Conservation (phyloP, 768 basidiomycete genomes). For the Lentinus brumalis region DNA sequence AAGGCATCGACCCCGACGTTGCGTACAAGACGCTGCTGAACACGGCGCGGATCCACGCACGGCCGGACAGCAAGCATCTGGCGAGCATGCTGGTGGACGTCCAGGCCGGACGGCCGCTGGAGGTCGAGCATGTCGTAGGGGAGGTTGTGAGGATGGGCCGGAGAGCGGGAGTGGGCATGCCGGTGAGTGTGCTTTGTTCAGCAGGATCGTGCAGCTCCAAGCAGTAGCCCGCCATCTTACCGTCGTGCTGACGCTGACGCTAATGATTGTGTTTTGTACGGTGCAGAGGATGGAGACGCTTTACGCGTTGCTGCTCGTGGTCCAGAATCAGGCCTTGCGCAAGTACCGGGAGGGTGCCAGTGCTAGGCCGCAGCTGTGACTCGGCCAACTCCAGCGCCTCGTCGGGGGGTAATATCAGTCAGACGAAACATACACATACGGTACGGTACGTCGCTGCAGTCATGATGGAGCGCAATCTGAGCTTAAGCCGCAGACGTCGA, state of each 20-base stretch:
- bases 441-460: too few species aligned
- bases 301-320: slow-evolving; percentile 59
- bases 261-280: neutral
- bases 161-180: slow-evolving; percentile 45
- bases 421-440: too few species aligned
- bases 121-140: slow-evolving; percentile 68
- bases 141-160: slow-evolving; percentile 58
- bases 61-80: slow-evolving; percentile 47
- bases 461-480: too few species aligned
- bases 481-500: too few species aligned
- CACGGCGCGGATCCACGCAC: slow-evolving; percentile 41
- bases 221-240: too few species aligned
- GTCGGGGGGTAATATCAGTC: too few species aligned
- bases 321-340: slow-evolving; percentile 61
- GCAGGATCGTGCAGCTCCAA: too few species aligned
- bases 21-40: slow-evolving; percentile 41
- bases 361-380: neutral
- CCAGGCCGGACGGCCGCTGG: slow-evolving; percentile 56
- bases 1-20: slow-evolving; percentile 49
- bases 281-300: slow-evolving; percentile 60
- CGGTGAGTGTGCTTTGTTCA: slow-evolving; percentile 39
- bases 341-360: neutral
- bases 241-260: too few species aligned
- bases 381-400: too few species aligned
- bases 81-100: slow-evolving; percentile 68